Evolutionary conservation across 2,329 filamentous ascomycete genomes (phyloP), one percentile per base, ranked within the genome.

Genomic region (Aspergillus pseudoviridinutans): DNA sequence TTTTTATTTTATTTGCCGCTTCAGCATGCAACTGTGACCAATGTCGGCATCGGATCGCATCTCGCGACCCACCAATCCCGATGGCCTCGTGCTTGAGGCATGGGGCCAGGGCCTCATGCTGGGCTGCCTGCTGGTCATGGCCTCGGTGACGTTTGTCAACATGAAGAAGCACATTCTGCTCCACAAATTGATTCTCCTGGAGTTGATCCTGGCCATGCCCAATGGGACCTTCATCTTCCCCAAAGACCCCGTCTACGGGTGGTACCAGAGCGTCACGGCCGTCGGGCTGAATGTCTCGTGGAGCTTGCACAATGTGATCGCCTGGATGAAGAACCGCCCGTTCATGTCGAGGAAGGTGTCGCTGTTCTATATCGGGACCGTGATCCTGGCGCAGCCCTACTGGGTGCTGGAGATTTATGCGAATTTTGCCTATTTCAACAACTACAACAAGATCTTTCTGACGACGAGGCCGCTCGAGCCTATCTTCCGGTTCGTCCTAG

Each of bases 271-370:
- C 1, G 75, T 79, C 25, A 84, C 82, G 2, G 85, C 83, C 7
- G 81, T 87, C 7, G 79, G 83, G 20, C 78, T 88, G 25, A 86
- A 86, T 61, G 73, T 80, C n/a, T 86, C 83, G 3, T 87, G 84
- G 83, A 80, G 77, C 12, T 71, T 88, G 8, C 86, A 88, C 69
- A 88, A 88, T 61, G 78, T 88, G 58, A 84, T 88, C 58, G 80
- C 85, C 0, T 88, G 85, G 86, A 81, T 88, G 71, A 88, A 88
- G 71, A 85, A 83, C 60, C 81, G 79, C 54, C 85, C 85, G 0
- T 87, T 87, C 63, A 73, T 87, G 7, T 76, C 76, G 2, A 76
- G 71, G 29, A 71, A 75, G 7, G 78, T 79, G 29, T 84, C 80
- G 50, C 66, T 75, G 9, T 69, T 86, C 55, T 88, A 87, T 65